Evolutionary conservation across 805 yeast genomes (phyloP).

Genomic region (Wickerhamomyces queroliae): DNA sequence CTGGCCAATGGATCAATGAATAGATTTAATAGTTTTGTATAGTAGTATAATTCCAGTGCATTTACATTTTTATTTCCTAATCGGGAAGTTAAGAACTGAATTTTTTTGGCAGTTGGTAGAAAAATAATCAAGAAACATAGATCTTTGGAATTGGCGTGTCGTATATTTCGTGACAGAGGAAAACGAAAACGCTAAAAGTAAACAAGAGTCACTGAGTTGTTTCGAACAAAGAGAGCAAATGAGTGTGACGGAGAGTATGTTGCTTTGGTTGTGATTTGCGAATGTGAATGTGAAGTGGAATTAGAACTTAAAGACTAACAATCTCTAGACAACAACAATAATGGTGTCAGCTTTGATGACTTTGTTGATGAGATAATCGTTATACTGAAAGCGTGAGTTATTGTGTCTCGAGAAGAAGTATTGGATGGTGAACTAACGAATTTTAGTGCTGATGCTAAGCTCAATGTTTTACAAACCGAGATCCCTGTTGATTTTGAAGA

Average conservation of each 20-base stretch:
- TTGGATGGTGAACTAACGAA: not conserved
- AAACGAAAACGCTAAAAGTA: too few species aligned
- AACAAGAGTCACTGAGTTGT: too few species aligned
- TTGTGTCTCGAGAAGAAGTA: too few species aligned
- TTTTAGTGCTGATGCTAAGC: not conserved
- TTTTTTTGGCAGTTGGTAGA: not conserved
- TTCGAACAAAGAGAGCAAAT: too few species aligned
- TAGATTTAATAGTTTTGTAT: conserved; percentile 6
- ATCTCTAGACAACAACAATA: conserved; percentile 4
- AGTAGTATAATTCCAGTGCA: not conserved
- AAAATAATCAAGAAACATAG: not conserved
- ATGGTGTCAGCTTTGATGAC: conserved; percentile 4
- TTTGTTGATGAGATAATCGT: conserved; percentile 4
- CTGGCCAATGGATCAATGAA: conserved; percentile 60
- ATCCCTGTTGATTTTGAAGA: conserved; percentile 1
- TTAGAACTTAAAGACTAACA: not conserved
- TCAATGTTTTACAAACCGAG: not conserved
- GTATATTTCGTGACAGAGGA: too few species aligned
- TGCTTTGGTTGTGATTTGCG: not conserved
- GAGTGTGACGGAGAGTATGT: too few species aligned
- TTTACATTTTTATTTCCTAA: not conserved
- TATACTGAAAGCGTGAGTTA: conserved; percentile 3
- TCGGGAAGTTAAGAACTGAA: not conserved
- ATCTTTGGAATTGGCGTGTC: not conserved
- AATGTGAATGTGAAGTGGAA: not conserved